These are phyloP conservation scores for Lasiosphaeria miniovina DNA, from an alignment of 495 filamentous ascomycete genomes.

Conservation along the genomic window DNA sequence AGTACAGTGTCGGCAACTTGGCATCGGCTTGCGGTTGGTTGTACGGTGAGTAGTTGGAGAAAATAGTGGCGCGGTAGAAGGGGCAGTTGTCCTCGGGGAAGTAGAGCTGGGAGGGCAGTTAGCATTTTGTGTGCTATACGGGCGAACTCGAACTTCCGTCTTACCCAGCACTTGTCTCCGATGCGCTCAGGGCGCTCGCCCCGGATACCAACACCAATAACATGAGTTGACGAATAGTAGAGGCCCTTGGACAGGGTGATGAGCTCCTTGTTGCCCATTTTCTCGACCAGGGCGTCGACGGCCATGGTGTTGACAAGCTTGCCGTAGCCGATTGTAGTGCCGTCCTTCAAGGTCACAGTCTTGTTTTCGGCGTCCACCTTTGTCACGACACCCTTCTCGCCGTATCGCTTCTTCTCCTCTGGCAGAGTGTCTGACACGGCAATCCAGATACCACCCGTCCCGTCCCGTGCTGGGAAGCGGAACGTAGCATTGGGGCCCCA, in stretches of 20 bases:
- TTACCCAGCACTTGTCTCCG: slow-evolving; percentile 98
- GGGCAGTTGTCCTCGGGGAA: slow-evolving; percentile 99
- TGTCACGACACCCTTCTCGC: slow-evolving; percentile 76
- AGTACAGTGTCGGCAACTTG: slow-evolving; percentile 83
- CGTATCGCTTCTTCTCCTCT: slow-evolving; percentile 85
- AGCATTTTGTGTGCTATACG: slow-evolving; percentile 5
- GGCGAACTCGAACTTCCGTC: slow-evolving; percentile 15
- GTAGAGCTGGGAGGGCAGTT: slow-evolving; percentile 66
- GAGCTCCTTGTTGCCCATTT: slow-evolving; percentile 83
- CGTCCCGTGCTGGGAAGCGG: slow-evolving; percentile 93
- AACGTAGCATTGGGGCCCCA: slow-evolving; percentile 99
- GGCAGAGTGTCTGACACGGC: slow-evolving; percentile 92
- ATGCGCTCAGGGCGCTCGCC: slow-evolving; percentile 92
- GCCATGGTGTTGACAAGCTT: slow-evolving; percentile 97
- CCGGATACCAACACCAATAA: slow-evolving; percentile 93
- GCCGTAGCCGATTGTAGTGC: slow-evolving; percentile 85
- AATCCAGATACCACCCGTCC: slow-evolving; percentile 99
- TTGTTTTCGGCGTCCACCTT: slow-evolving; percentile 84
- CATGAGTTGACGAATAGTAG: slow-evolving; percentile 96
- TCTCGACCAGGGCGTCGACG: slow-evolving; percentile 82
- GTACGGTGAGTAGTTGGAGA: slow-evolving; percentile 99
- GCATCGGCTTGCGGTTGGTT: slow-evolving; percentile 83
- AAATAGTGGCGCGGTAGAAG: slow-evolving; percentile 99
- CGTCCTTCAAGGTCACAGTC: slow-evolving; percentile 76
- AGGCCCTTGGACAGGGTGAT: slow-evolving; percentile 82